A percentile compares a stretch with the other conserved stretches of the same genome.
Conservation (phyloP, 306 rosid species). For the Prunus fruticosa region DNA sequence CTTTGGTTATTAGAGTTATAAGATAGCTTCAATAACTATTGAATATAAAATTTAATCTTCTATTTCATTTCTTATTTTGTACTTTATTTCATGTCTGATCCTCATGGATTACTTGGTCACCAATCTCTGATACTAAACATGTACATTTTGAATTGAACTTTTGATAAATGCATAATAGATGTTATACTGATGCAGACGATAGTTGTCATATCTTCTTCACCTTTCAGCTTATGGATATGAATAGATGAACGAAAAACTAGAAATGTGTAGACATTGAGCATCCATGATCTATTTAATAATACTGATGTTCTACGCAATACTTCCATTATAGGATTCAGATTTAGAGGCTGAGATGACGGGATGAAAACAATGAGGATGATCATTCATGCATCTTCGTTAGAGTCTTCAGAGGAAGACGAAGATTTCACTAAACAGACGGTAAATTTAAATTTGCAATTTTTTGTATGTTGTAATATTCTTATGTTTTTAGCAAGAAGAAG, state of each 20-base stretch:
- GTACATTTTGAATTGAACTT: not conserved
- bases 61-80: not conserved
- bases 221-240: not conserved
- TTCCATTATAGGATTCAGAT: constrained; percentile 55
- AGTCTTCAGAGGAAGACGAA: constrained; percentile 36
- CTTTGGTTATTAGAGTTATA: not conserved
- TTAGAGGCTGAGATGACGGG: constrained; percentile 41
- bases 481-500: constrained; percentile 12
- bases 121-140: not conserved
- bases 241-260: not conserved
- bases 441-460: constrained; percentile 5
- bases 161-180: not conserved
- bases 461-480: constrained; percentile 9
- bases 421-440: constrained; percentile 53
- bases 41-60: not conserved
- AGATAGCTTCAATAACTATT: not conserved
- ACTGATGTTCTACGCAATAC: constrained; percentile 11
- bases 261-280: constrained; percentile 8
- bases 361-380: constrained; percentile 23
- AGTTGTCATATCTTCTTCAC: no score
- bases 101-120: constrained; percentile 2
- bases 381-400: constrained; percentile 37
- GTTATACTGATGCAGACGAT: not conserved
- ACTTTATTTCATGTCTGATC: not conserved
- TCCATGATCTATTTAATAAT: not conserved